Base-by-base conservation (phyloP, 1,284 basidiomycete species). In the Cryptococcus floricola region DNA sequence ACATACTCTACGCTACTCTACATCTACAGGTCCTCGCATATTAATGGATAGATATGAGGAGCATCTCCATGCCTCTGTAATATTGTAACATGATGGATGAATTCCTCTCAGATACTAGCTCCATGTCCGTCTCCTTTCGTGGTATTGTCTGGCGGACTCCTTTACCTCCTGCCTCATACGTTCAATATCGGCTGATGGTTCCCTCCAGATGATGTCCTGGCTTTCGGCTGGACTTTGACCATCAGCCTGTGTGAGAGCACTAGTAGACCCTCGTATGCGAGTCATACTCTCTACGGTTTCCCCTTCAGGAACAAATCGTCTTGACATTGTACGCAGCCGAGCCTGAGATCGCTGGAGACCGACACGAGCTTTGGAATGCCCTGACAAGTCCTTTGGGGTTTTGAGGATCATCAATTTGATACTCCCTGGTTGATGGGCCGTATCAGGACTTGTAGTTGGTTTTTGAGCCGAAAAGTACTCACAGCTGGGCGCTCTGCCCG, bases 271-370 rank as follows among this genome's bases (percentile, higher is more conserved):
- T 34, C 31, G 31, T 6, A 34, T 6, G 31, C 41, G 46, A 19
- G 51, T 54, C 70, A 75, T 75, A 8, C 71, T 67, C n/a, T 53
- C 52, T 2, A 57, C 62, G 0, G 72, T 71, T 56, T 68, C 65
- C 13, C 75, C 75, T 7, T 69, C 64, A 2, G 77, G 77, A 5
- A 73, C 55, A n/a, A 53, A 56, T 1, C 76, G 63, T 6, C 47
- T 23, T 37, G 62, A 61, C 65, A 77, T 73, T 3, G 52, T 61
- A 7, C 28, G 52, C 7, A 73, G 45, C 12, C 57, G 55, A 14
- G 57, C 49, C 2, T 60, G 49, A 10, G 68, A 60, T 4, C 50
- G 38, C 10, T 60, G 48, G 2, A 66, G 53, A 5, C 50, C 55
- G 5, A 39, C 48, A 2, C 55, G 53, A 5, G 68, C 67, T 4